Percentiles rank a stretch among this genome's conserved stretches.
Evolutionary conservation across 2,329 filamentous ascomycete species (phyloP).

Genomic region (Curvularia eragrostidis): DNA sequence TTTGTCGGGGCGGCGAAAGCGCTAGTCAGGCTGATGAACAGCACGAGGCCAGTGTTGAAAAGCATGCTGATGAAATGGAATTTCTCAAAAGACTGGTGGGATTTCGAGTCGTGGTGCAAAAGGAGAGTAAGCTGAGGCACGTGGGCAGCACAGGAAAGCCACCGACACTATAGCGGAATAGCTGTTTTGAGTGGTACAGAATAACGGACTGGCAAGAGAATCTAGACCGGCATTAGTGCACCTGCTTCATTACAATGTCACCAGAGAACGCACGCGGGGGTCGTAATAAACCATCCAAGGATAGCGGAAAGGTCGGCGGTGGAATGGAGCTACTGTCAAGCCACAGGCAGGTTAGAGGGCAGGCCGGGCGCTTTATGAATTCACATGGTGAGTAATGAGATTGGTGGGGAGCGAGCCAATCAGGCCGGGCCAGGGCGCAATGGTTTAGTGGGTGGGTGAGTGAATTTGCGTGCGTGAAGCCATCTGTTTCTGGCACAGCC

Average conservation of each 20-base stretch:
- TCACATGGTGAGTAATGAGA: not conserved
- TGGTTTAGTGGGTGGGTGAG: constrained; percentile 1
- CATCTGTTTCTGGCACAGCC: constrained; percentile 15
- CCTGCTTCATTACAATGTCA: not conserved
- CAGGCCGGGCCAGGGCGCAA: not conserved
- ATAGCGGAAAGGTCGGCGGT: not conserved
- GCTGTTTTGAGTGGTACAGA: not conserved
- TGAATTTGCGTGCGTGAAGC: constrained; percentile 9
- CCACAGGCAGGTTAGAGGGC: constrained; percentile 4
- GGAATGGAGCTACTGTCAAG: not conserved
- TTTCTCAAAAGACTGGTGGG: not conserved
- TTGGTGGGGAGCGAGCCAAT: not conserved
- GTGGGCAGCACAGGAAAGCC: not conserved
- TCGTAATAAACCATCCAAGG: not conserved
- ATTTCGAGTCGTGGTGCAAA: not conserved
- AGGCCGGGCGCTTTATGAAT: constrained; percentile 7
- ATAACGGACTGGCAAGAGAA: not conserved
- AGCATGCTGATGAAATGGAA: constrained; percentile 6
- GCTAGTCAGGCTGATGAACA: constrained; percentile 13
- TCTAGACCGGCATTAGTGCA: not conserved
- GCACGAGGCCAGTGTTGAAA: constrained; percentile 7
- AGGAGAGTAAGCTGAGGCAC: not conserved
- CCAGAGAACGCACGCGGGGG: not conserved
- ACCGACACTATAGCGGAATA: not conserved
- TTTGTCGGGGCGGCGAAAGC: constrained; percentile 24